Percentiles rank a stretch among this genome's conserved stretches.
phyloP scores from a whole-genome alignment of 2,329 filamentous ascomycete species.

The Claviceps cyperi region DNA sequence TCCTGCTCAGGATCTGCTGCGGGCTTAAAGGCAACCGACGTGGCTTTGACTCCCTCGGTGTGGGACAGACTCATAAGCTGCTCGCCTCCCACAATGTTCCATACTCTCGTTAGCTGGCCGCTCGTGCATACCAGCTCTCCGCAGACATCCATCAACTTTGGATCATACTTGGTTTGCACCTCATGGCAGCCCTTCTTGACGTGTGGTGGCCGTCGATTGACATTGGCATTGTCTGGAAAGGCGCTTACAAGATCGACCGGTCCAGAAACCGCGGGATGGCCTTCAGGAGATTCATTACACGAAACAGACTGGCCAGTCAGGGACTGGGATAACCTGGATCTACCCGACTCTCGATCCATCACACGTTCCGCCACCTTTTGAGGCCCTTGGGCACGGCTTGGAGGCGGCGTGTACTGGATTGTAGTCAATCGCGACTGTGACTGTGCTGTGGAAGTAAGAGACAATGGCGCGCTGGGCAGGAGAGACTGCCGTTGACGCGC shows the following conservation, averaged over 20 bases:
- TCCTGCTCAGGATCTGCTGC: conserved; percentile 64
- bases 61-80: conserved; percentile 68
- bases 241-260: conserved; percentile 39
- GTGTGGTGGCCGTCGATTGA: conserved; percentile 70
- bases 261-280: conserved; percentile 21
- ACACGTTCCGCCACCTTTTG: conserved; percentile 23
- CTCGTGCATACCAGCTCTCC: conserved; percentile 78
- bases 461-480: conserved; percentile 8
- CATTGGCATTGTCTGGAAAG: conserved; percentile 72
- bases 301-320: conserved; percentile 1
- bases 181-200: conserved; percentile 59
- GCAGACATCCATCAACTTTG: conserved; percentile 73
- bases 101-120: conserved; percentile 74
- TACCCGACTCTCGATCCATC: conserved; percentile 11
- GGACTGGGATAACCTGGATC: conserved; percentile 7
- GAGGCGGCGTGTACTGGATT: conserved; percentile 17
- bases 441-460: conserved; percentile 13
- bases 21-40: conserved; percentile 75
- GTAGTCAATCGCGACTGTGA: conserved; percentile 12
- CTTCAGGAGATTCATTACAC: conserved; percentile 7
- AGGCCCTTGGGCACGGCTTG: conserved; percentile 16
- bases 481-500: conserved; percentile 12
- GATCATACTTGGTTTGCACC: conserved; percentile 76
- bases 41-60: conserved; percentile 70
- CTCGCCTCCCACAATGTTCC: conserved; percentile 73